Conservation (phyloP, 495 filamentous ascomycete species). For the Friedmanniomyces endolithicus region DNA sequence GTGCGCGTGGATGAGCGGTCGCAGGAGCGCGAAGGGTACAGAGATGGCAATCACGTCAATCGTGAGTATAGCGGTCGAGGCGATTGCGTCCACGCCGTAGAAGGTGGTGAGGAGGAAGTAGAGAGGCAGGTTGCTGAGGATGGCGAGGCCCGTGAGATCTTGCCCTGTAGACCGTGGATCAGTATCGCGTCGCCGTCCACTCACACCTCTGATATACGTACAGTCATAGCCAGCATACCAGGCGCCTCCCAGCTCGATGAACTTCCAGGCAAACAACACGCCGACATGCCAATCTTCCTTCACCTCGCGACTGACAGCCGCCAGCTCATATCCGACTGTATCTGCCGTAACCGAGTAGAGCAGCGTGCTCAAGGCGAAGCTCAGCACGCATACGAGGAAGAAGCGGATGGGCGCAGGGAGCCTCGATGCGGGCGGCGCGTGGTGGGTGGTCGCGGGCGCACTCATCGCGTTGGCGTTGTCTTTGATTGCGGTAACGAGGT, state of each 20-base stretch:
- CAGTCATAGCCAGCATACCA: slow-evolving; percentile 64
- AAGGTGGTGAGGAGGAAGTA: slow-evolving; percentile 59
- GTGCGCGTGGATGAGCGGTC: slow-evolving; percentile 50
- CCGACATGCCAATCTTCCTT: slow-evolving; percentile 50
- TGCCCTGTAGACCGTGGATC: slow-evolving; percentile 35
- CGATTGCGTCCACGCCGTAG: slow-evolving; percentile 51
- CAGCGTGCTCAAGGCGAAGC: slow-evolving; percentile 44
- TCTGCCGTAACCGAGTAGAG: slow-evolving; percentile 43
- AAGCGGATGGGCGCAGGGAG: background rate
- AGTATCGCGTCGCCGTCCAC: background rate
- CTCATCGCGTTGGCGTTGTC: background rate
- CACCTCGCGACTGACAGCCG: slow-evolving; percentile 45
- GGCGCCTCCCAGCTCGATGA: slow-evolving; percentile 53
- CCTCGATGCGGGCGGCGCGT: background rate
- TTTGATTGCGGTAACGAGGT: background rate
- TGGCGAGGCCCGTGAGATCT: slow-evolving; percentile 54
- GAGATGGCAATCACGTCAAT: slow-evolving; percentile 56
- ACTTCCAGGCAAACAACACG: slow-evolving; percentile 51
- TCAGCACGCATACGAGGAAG: slow-evolving; percentile 29
- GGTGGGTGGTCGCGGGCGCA: background rate
- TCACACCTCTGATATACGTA: slow-evolving; percentile 24
- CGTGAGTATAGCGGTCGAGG: slow-evolving; percentile 42
- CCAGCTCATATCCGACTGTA: slow-evolving; percentile 45
- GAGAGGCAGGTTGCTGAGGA: slow-evolving; percentile 59
- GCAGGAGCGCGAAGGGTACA: slow-evolving; percentile 59